Conservation (phyloP, 495 filamentous ascomycete species). For the Xanthoparmelia taractica region DNA sequence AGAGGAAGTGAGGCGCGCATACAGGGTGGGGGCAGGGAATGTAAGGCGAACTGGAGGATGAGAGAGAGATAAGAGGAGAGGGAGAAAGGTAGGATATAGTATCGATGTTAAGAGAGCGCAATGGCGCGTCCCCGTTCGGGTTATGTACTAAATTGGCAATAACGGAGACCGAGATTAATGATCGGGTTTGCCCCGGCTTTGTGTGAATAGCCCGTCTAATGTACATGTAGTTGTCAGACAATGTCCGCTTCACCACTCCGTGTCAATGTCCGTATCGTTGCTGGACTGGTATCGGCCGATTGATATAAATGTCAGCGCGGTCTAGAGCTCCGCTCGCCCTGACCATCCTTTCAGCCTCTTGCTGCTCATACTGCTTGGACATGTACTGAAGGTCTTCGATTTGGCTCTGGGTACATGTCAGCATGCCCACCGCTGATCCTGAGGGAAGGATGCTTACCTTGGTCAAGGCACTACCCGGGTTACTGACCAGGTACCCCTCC, state of each 20-base stretch:
- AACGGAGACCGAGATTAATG: neutral
- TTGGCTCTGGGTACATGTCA: slow-evolving; percentile 37
- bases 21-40: neutral
- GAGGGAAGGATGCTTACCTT: slow-evolving; percentile 34
- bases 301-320: slow-evolving; percentile 42
- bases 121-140: neutral
- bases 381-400: slow-evolving; percentile 47
- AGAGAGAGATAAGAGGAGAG: neutral
- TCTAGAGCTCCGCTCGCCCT: slow-evolving; percentile 26
- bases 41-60: neutral
- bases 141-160: neutral
- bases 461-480: slow-evolving; percentile 41
- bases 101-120: neutral
- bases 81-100: neutral
- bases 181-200: neutral
- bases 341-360: slow-evolving; percentile 45
- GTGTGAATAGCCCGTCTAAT: neutral
- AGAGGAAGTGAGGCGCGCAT: neutral
- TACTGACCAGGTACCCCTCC: slow-evolving; percentile 46
- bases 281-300: slow-evolving; percentile 42
- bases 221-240: neutral
- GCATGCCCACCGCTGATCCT: neutral
- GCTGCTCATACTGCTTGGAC: slow-evolving; percentile 46
- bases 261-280: slow-evolving; percentile 19
- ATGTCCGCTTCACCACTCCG: neutral